phyloP scores from a whole-genome alignment of 2,329 filamentous ascomycete species.

The Neonectria punicea region DNA sequence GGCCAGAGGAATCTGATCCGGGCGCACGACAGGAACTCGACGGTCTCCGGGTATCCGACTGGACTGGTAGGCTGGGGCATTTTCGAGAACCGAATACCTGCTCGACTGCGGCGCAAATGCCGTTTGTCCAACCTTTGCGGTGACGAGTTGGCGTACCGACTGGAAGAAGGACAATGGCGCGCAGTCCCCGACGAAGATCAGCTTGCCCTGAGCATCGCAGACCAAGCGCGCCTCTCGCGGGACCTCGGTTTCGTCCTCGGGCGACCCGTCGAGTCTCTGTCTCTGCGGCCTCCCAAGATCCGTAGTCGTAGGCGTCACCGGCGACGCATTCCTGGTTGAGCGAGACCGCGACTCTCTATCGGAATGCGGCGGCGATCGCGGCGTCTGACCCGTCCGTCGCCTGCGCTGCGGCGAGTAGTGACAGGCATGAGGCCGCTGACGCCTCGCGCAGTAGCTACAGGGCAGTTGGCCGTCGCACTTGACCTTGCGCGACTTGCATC shows the following conservation, averaged over 20 bases:
- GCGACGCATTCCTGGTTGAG: constrained; percentile 32
- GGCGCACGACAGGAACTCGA: constrained; percentile 43
- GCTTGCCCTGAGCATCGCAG: constrained; percentile 62
- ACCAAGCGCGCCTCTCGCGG: constrained; percentile 63
- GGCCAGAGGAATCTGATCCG: constrained; percentile 41
- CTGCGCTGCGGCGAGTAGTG: constrained; percentile 59
- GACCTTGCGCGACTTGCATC: constrained; percentile 65
- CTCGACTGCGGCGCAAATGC: constrained; percentile 64
- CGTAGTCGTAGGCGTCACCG: constrained; percentile 25
- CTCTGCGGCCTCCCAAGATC: constrained; percentile 6
- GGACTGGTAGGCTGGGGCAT: constrained; percentile 47
- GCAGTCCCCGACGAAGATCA: constrained; percentile 67
- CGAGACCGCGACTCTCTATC: constrained; percentile 29
- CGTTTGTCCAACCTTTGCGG: constrained; percentile 57
- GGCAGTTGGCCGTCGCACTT: constrained; percentile 66
- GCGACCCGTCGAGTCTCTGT: constrained; percentile 25
- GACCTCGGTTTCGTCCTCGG: constrained; percentile 65
- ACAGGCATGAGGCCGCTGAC: constrained; percentile 56
- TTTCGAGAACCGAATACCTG: constrained; percentile 61
- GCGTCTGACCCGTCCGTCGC: constrained; percentile 45
- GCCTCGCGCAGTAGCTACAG: constrained; percentile 60
- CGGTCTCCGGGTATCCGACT: constrained; percentile 31
- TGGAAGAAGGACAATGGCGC: constrained; percentile 67
- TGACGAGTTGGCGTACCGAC: constrained; percentile 63
- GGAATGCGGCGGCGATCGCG: constrained; percentile 35